These are phyloP conservation scores for Didymella sp. DNA, from an alignment of 2,329 filamentous ascomycete species.

Conservation along the genomic window DNA sequence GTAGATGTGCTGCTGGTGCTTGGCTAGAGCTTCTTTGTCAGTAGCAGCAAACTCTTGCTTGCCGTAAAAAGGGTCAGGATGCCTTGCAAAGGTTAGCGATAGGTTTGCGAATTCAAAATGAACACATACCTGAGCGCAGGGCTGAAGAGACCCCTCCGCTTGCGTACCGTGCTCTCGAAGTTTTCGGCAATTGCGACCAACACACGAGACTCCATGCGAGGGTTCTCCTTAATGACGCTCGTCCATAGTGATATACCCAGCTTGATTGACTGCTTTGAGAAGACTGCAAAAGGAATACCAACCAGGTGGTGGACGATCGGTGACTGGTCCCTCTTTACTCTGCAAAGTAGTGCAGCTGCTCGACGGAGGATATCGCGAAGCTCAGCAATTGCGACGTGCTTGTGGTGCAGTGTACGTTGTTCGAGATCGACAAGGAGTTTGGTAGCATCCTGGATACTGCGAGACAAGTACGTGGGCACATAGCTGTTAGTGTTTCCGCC, in stretches of 20 bases:
- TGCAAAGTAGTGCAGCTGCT: constrained; percentile 85
- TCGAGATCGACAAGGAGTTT: constrained; percentile 75
- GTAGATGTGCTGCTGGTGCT: constrained; percentile 78
- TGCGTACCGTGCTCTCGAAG: constrained; percentile 85
- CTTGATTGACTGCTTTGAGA: constrained; percentile 94
- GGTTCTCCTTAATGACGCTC: constrained; percentile 95
- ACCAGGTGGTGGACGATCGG: constrained; percentile 87
- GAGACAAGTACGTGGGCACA: constrained; percentile 34
- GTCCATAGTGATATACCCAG: constrained; percentile 95
- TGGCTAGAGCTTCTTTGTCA: constrained; percentile 76
- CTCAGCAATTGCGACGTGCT: constrained; percentile 73
- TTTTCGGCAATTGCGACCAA: constrained; percentile 86
- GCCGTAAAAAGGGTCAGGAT: constrained; percentile 86
- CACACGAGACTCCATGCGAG: constrained; percentile 83
- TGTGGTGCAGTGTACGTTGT: constrained; percentile 71
- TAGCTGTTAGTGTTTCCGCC: constrained; percentile 46
- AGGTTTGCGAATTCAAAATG: neutral
- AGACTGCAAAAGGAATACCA: constrained; percentile 88
- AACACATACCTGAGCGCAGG: constrained; percentile 65
- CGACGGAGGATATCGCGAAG: constrained; percentile 82
- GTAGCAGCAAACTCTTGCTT: constrained; percentile 93
- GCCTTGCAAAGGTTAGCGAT: constrained; percentile 51
- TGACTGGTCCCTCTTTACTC: constrained; percentile 75
- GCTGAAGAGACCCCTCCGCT: constrained; percentile 82
- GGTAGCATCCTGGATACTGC: constrained; percentile 60